Conservation (phyloP, 257 asterid genomes). For the Avicennia marina region DNA sequence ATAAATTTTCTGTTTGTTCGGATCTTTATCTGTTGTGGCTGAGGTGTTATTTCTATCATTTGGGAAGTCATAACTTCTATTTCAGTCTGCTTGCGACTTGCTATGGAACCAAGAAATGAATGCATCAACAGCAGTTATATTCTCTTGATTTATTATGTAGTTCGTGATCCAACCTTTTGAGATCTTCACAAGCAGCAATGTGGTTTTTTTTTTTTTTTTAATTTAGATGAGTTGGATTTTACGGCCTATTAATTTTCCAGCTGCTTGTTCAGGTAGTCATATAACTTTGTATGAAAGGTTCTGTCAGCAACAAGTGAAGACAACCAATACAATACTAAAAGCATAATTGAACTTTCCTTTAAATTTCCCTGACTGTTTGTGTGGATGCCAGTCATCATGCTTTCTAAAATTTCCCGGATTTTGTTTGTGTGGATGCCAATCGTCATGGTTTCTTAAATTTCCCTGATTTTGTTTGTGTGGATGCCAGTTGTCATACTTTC, state of each 20-base stretch:
- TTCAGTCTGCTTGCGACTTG: too few relatives aligned
- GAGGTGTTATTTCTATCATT: not conserved
- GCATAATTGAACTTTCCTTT: too few relatives aligned
- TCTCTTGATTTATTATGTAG: not conserved
- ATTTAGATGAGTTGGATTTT: not conserved
- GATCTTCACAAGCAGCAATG: not conserved
- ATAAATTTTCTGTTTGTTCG: not conserved
- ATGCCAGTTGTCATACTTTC: too few relatives aligned
- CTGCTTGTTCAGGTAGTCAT: not conserved
- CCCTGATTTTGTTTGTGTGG: too few relatives aligned
- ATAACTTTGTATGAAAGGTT: not conserved
- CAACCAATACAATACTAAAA: too few relatives aligned
- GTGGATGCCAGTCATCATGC: too few relatives aligned
- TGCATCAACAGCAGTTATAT: not conserved
- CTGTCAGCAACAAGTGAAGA: not conserved
- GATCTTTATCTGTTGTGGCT: not conserved
- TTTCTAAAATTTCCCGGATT: not conserved
- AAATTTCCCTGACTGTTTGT: too few relatives aligned
- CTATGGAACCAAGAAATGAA: not conserved
- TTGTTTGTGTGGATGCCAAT: too few relatives aligned
- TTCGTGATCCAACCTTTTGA: not conserved
- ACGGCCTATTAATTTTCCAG: not conserved
- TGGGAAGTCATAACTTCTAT: not conserved
- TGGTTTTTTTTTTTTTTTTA: too few relatives aligned
- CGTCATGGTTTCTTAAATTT: too few relatives aligned